Conservation (phyloP, 73 alveolate genomes). For the Paraurostyla sp. region DNA sequence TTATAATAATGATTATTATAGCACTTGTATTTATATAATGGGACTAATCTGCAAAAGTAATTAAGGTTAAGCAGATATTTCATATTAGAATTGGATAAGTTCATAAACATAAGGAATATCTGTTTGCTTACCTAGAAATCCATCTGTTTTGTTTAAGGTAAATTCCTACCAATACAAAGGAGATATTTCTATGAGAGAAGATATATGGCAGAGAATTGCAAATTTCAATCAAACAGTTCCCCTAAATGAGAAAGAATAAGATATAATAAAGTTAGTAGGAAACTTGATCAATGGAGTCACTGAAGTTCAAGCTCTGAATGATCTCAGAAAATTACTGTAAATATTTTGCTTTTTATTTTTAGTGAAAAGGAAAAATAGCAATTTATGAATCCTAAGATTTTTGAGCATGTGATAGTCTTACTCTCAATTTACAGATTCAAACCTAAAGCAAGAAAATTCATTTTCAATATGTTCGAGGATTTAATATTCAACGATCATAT, state of each 20-base stretch:
- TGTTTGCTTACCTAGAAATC: constrained; percentile 61
- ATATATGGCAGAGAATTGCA: constrained; percentile 29
- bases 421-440: constrained; percentile 59
- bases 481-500: constrained; percentile 36
- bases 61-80: constrained; percentile 53
- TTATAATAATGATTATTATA: not conserved
- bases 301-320: constrained; percentile 45
- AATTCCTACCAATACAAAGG: constrained; percentile 43
- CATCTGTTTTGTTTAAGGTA: constrained; percentile 19
- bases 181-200: constrained; percentile 32
- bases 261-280: constrained; percentile 44
- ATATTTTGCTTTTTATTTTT: not conserved
- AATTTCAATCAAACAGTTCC: constrained; percentile 7
- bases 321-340: constrained; percentile 63
- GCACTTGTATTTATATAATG: constrained; percentile 67
- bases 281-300: constrained; percentile 63
- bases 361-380: constrained; percentile 55
- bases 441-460: constrained; percentile 70
- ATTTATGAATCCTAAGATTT: constrained; percentile 41
- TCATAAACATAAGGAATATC: constrained; percentile 45
- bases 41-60: constrained; percentile 63
- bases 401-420: constrained; percentile 47
- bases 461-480: constrained; percentile 66
- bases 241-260: constrained; percentile 47
- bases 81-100: constrained; percentile 61